Base-by-base conservation (phyloP, 768 basidiomycete genomes). In the Paxillus involutus region DNA sequence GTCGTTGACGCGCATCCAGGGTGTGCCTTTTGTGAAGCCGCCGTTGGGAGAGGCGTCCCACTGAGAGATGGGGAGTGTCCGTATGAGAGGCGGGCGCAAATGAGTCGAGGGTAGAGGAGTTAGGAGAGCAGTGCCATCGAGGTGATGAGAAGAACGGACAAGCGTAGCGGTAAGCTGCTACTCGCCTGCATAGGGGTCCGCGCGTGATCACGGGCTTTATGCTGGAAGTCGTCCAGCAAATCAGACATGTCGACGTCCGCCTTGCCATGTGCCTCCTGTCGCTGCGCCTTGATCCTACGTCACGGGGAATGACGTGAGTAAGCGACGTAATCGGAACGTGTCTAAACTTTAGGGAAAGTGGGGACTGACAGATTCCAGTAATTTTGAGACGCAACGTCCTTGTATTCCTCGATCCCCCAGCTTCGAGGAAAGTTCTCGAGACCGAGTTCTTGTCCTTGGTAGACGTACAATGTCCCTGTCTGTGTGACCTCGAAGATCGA, bases 1-100 rank as follows among this genome's bases (percentile, higher is more conserved):
- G 37, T 86, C 85, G 60, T 88, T 85, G 7, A 86, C 80, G 24
- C 85, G 75, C 86, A 89, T 89, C 88, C 87, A 91, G 0, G 88
- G 86, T 2, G 66, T 77, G 3, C 80, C 82, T 0, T 78, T 74
- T 12, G 84, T 83, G 66, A 90, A 89, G 0, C 89, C 88, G 0
- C 78, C 85, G 51, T 89, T 75, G 8, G 68, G 26, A 4, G 73
- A 66, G 9, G 71, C 51, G 56, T 84, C 73, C 86, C 88, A 89
- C 84, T 88, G 35, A 36, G 35, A 36, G 33, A 19, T 24, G 32
- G 33, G 21, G 33, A 14, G 33, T 32, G 35, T 29, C 40, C 33
- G 40, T 33, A 37, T 35, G 19, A 33, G 30, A 16, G 17, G 26
- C 26, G 26, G 26, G 6, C 26, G 26, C 4, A 26, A 26, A 26